Base-by-base conservation (phyloP, 441 rosid species). In the Euphorbia celastroides region DNA sequence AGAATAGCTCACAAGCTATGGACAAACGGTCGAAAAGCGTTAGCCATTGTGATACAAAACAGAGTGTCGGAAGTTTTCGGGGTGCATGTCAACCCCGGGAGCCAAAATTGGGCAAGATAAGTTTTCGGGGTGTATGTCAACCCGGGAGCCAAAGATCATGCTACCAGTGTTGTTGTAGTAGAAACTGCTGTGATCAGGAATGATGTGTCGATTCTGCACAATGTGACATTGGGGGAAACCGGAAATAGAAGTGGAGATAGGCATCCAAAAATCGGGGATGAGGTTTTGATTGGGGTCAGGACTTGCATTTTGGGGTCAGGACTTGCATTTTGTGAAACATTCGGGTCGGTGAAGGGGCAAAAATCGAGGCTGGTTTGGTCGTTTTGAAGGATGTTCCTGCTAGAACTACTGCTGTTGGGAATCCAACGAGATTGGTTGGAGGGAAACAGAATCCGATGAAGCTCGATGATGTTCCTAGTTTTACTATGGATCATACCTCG, bases 151-250 rank as follows among this genome's bases (percentile, higher is more conserved):
- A 82, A 73, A 77, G 98, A 92, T 56, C 98, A 92, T 17, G 95
- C 96, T 0, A 88, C 98, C 0, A 90, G 85, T 0, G 70, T 92
- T 0, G 89, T 92, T 64, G 82, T 88, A 10, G 96, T 95, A 19
- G 98, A 92, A 71, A 92, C 98, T 0, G 92, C 98, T 1, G 98
- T 88, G 70, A 75, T 92, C 2, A 96, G 96, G 3, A 79, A 88
- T 70, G 76, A 92, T 51, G 96, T 88, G 28, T 88, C 98, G 44
- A 92, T 92, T 66, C 73, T 92, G 64, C 98, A 89, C 52, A 84
- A 85, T 34, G 96, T 92, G 69, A 92, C 98, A 1, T 75, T 89
- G 11, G 98, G 98, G 16, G 96, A 95, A 8, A 92, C 96, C 0
- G 98, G 98, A 8, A 92, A 92, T 74, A 70, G 54, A 31, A 55